Base-by-base conservation (phyloP, 2,329 filamentous ascomycete genomes). In the Botrytis sinoallii region DNA sequence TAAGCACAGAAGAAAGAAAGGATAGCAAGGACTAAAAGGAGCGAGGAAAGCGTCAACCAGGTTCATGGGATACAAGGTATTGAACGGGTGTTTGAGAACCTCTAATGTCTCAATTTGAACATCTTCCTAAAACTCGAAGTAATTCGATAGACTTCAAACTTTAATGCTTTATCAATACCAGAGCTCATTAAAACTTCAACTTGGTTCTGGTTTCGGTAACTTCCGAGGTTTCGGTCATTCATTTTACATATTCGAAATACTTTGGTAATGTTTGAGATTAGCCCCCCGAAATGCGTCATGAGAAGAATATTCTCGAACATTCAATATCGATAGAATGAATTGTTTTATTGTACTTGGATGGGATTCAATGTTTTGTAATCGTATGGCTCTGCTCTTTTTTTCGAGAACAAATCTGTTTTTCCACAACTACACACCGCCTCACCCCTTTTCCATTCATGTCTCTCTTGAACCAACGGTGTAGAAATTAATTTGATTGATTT, bases 301-400 rank as follows among this genome's bases (percentile, higher is more conserved):
- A 42, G 6, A 57, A 57, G 66, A 55, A 68, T 57, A 57, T 69
- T 69, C 66, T 69, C 52, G 66, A 69, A 69, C 35, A 69, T 59
- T 42, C 66, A 59, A 59, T 57, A 55, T 68, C 38, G n/a, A 29
- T 29, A 57, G 35, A 42, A 12, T 48, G 44, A 32, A 57, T 10
- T n/a, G 40, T 22, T 22, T 42, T 22, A 42, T 57, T 57, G 42
- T 57, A 32, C 6, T 25, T 35, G 22, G 44, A 48, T 55, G 46
- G 25, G 5, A 25, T 25, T 40, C 38, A 42, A n/a, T 6, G 25
- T 52, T 18, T 29, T 29, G 60, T 64, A 20, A 14, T 29, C 38
- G 16, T 42, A 63, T 16, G 22, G 60, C 9, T 20, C 25, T 42
- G 38, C 60, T 20, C 10, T n/a, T 52, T 55, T n/a, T 44, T 42